Base-by-base conservation (phyloP, 768 basidiomycete species). In the Boletus speciosus region DNA sequence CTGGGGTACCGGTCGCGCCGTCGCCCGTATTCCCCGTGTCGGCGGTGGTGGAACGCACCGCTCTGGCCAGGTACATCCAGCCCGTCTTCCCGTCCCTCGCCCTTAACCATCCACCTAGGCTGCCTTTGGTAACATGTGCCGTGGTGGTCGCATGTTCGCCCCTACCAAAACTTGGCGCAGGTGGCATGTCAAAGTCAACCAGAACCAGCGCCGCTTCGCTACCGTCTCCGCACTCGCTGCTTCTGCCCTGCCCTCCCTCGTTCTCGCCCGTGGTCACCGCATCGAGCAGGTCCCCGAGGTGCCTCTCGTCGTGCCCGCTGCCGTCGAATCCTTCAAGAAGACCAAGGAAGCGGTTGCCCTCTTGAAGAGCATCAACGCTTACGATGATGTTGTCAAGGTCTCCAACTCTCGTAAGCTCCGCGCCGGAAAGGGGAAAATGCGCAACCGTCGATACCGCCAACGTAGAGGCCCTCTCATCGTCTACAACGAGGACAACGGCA, bases 121-220 rank as follows among this genome's bases (percentile, higher is more conserved):
- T 73, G 97, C 97, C 32, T 98, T 98, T 78, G 97, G 97, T 70
- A 98, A 98, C 89, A 98, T 99, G 97, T 98, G 96, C 82, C 91
- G 97, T 75, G 96, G 97, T 71, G 97, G 97, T 80, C 93, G 97
- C 71, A 98, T 99, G 97, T 98, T 99, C 76, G 96, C 96, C 29
- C 97, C 97, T 16, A 98, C 96, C 78, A 98, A 97, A 82, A 91
- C 85, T 71, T 98, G 95, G 96, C 89, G 96, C 77, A 95, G 86
- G 74, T 99, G 97, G 97, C 97, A 99, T 78, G 90, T 98, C 80
- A 99, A 98, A 81, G 91, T 98, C 57, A 95, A 95, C 86, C 91
- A 94, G 81, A 96, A 95, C 83, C 95, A 98, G 78, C 91, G 91
- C 73, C 90, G 97, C 61, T 99, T 93, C 74, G 97, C 97, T 52